Base-by-base conservation (phyloP, 106 monocot genomes). In the Allium cepa region DNA sequence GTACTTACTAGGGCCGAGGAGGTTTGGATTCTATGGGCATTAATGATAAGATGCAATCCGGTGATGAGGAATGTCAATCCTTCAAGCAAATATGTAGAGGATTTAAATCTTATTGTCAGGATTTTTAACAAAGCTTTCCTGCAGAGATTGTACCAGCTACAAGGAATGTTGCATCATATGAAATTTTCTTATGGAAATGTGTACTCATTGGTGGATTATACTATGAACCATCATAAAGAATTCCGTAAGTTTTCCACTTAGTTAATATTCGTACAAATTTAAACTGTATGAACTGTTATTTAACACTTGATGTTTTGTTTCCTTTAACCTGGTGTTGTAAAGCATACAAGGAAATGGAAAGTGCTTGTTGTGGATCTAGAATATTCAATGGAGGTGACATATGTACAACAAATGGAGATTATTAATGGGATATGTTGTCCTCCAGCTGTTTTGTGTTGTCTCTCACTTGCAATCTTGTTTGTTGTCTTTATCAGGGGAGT, bases 301-400 rank as follows among this genome's bases (percentile, higher is more conserved):
- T n/a, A n/a, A 12, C 46, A 46, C 3, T 62, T n/a, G n/a, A n/a
- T n/a, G n/a, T n/a, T n/a, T n/a, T n/a, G n/a, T n/a, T n/a, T n/a
- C 7, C n/a, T 26, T 50, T 18, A 48, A 18, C 15, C 26, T 22
- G 7, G 9, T 66, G n/a, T 2, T 9, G 10, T 59, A 12, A 53
- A 82, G 81, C 73, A 10, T 77, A 69, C 55, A 82, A 71, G 46
- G 79, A 87, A n/a, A n/a, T n/a, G n/a, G n/a, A n/a, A n/a, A n/a
- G n/a, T n/a, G n/a, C n/a, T n/a, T n/a, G n/a, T n/a, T 87, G 82
- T 69, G 87, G 82, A 45, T 60, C 57, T 11, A 79, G 87, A 0
- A 73, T 63, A 16, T 78, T 76, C 64, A 85, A 85, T 62, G 87
- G 71, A 4, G 46, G 47, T 53, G 57, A 57, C 8, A 53, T 57